phyloP scores from a whole-genome alignment of 768 basidiomycete species.

The Lactarius hatsudake region DNA sequence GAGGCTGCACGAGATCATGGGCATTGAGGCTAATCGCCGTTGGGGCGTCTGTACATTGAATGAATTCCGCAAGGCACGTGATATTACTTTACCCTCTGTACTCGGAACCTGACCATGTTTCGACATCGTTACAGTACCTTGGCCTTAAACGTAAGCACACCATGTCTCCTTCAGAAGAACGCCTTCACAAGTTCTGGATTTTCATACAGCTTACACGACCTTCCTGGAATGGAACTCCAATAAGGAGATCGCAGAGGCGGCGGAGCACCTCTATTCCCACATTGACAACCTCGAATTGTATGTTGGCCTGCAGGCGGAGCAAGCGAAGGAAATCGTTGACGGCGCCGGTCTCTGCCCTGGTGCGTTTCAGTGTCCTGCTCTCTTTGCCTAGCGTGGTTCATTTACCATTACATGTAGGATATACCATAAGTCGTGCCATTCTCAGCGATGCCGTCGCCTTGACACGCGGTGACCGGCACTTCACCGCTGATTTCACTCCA shows the following conservation, averaged over 20 bases:
- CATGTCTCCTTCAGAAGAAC: not conserved
- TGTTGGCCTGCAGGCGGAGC: slow-evolving; percentile 76
- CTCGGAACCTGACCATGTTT: not conserved
- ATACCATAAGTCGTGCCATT: slow-evolving; percentile 83
- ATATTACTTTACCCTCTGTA: not conserved
- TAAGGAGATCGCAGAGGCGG: slow-evolving; percentile 62
- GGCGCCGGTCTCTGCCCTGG: slow-evolving; percentile 87
- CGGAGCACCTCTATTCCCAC: slow-evolving; percentile 74
- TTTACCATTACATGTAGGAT: slow-evolving; percentile 43
- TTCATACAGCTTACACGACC: slow-evolving; percentile 51
- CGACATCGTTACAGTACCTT: slow-evolving; percentile 50
- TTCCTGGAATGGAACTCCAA: slow-evolving; percentile 85
- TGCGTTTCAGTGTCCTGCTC: slow-evolving; percentile 32
- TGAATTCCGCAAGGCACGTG: slow-evolving; percentile 66
- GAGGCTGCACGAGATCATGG: slow-evolving; percentile 80
- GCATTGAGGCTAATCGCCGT: slow-evolving; percentile 67
- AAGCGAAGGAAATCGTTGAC: slow-evolving; percentile 67
- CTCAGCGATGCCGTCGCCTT: slow-evolving; percentile 84
- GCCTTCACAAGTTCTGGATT: not conserved
- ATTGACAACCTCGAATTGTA: slow-evolving; percentile 83
- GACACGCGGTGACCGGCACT: slow-evolving; percentile 81
- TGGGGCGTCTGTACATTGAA: slow-evolving; percentile 87
- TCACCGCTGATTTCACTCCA: slow-evolving; percentile 78
- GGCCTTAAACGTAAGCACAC: slow-evolving; percentile 65
- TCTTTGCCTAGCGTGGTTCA: not conserved